These are phyloP conservation scores for Diaporthe sp. DNA, from an alignment of 2,329 filamentous ascomycete genomes.

Conservation along the genomic window DNA sequence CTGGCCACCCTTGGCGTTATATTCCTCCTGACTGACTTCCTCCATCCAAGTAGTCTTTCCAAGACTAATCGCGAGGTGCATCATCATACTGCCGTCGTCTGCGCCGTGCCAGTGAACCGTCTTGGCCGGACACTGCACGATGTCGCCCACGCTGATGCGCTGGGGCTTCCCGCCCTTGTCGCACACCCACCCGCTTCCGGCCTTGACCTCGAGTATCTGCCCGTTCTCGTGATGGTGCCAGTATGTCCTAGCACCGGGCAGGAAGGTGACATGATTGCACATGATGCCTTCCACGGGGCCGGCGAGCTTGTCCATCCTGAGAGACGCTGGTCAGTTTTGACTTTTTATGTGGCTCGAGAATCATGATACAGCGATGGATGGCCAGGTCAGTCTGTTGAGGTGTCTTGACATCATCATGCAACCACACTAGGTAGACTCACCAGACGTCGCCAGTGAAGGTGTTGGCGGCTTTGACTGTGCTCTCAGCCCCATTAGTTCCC, in stretches of 20 bases:
- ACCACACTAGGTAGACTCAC: background rate
- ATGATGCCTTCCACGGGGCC: conserved; percentile 26
- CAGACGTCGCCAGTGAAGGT: conserved; percentile 36
- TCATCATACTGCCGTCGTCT: conserved; percentile 54
- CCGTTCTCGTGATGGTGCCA: conserved; percentile 60
- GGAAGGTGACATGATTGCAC: conserved; percentile 53
- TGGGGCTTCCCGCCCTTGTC: conserved; percentile 53
- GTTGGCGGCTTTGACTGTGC: conserved; percentile 33
- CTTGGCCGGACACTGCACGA: conserved; percentile 54
- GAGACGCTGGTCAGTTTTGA: background rate
- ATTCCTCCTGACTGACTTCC: conserved; percentile 52
- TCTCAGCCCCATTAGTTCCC: conserved; percentile 15
- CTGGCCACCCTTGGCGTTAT: conserved; percentile 39
- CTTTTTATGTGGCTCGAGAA: background rate
- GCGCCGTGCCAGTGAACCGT: conserved; percentile 60
- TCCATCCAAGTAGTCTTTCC: conserved; percentile 54
- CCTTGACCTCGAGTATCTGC: conserved; percentile 55
- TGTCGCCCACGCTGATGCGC: conserved; percentile 54
- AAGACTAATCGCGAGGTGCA: conserved; percentile 52
- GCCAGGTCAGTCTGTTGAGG: background rate
- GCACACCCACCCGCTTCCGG: conserved; percentile 57
- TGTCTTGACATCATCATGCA: background rate
- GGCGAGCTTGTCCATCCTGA: conserved; percentile 33
- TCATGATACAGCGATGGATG: background rate
- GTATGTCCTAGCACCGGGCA: conserved; percentile 56